Evolutionary conservation across 345 rosid genomes (phyloP).

Genomic region (Heritiera littoralis): DNA sequence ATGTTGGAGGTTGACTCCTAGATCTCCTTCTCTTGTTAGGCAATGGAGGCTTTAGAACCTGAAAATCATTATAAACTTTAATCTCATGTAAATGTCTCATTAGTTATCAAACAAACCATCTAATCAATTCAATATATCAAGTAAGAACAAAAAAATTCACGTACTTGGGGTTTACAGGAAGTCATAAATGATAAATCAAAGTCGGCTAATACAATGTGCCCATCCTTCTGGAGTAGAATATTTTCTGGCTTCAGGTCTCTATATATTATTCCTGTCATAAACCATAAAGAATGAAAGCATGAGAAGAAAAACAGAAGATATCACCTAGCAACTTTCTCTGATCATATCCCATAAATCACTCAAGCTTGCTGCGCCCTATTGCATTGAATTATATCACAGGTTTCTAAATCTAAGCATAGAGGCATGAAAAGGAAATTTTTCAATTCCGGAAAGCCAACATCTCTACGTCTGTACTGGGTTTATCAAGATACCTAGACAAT

Average conservation of each 20-base stretch:
- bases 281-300: conserved; percentile 2
- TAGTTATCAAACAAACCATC: not conserved
- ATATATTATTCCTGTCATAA: conserved; percentile 69
- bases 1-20: conserved; percentile 66
- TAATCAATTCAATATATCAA: not conserved
- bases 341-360: not conserved
- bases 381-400: not conserved
- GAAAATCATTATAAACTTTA: conserved; percentile 26
- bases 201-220: conserved; percentile 81
- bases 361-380: not conserved
- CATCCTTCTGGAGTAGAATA: conserved; percentile 80
- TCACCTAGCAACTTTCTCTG: not conserved
- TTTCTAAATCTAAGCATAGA: not conserved
- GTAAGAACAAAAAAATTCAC: not conserved
- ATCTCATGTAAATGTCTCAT: not conserved
- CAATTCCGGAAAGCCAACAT: not conserved
- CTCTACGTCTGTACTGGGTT: not conserved
- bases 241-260: conserved; percentile 98
- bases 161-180: conserved; percentile 72
- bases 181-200: conserved; percentile 91
- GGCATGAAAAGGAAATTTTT: not conserved
- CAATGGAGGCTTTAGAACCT: conserved; percentile 60
- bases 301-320: not conserved
- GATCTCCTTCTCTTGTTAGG: conserved; percentile 65
- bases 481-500: conserved; percentile 74